phyloP scores from a whole-genome alignment of 108 stramenopile genomes.

The Cyclotella distinguenda region DNA sequence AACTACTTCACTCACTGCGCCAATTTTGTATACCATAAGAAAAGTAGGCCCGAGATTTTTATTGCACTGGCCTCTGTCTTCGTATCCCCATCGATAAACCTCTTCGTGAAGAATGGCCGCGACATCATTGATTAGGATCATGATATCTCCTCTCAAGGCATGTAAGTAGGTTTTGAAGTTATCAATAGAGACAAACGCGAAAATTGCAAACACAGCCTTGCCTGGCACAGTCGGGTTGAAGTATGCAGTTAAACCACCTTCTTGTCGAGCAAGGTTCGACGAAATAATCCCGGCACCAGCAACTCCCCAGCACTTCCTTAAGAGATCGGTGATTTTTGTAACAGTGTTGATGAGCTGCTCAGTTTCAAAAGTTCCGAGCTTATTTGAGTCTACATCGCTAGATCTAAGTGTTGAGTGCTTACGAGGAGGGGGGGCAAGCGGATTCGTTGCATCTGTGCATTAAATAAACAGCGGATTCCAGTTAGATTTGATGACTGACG shows the following conservation, averaged over 20 bases:
- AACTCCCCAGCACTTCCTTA: constrained; percentile 96
- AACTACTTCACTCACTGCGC: constrained; percentile 68
- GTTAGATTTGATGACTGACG: background rate
- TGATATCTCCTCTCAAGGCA: constrained; percentile 87
- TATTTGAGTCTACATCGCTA: constrained; percentile 30
- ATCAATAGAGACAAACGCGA: constrained; percentile 93
- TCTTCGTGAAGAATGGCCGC: constrained; percentile 91
- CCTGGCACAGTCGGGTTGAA: constrained; percentile 94
- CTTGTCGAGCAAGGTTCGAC: constrained; percentile 84
- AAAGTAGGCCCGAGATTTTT: constrained; percentile 97
- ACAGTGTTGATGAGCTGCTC: constrained; percentile 90
- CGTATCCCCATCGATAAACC: constrained; percentile 86
- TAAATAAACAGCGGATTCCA: constrained; percentile 4
- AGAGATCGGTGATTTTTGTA: constrained; percentile 89
- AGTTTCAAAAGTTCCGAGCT: constrained; percentile 89
- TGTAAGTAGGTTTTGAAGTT: constrained; percentile 84
- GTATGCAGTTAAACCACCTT: constrained; percentile 66
- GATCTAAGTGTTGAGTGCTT: background rate
- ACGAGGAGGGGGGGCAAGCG: constrained; percentile 45
- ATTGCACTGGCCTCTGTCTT: constrained; percentile 92
- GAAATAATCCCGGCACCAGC: constrained; percentile 96
- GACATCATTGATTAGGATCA: constrained; percentile 95
- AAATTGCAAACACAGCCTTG: constrained; percentile 87
- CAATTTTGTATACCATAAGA: constrained; percentile 85
- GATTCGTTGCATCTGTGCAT: constrained; percentile 66